Evolutionary conservation across 495 filamentous ascomycete species (phyloP).

Genomic region (Filosporella fistucella): DNA sequence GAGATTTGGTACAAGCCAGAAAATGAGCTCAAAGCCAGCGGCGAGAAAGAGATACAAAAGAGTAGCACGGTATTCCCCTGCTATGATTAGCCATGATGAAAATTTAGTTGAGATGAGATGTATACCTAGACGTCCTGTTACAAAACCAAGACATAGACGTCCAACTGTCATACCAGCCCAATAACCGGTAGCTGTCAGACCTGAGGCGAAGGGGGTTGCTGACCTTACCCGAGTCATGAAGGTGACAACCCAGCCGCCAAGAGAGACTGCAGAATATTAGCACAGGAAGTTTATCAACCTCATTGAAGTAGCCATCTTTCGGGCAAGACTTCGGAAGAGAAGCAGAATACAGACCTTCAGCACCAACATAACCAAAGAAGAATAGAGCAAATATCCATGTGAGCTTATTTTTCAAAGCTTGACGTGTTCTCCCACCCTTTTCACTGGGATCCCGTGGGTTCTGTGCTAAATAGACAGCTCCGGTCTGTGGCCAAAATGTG

Average conservation of each 20-base stretch:
- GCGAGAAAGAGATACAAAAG: conserved; percentile 55
- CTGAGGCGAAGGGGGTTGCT: conserved; percentile 62
- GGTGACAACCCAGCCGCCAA: conserved; percentile 84
- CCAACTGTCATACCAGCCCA: conserved; percentile 81
- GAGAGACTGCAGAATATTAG: no score
- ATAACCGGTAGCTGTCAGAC: conserved; percentile 76
- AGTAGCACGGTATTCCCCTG: conserved; percentile 59
- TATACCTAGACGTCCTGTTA: conserved; percentile 63
- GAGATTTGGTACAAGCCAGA: conserved; percentile 79
- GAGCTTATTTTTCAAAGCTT: conserved; percentile 51
- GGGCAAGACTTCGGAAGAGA: not conserved
- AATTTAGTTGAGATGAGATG: no score
- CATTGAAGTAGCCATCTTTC: no score
- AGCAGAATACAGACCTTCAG: conserved; percentile 42
- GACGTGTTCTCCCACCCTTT: conserved; percentile 35
- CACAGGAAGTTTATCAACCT: no score
- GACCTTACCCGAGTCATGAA: conserved; percentile 75
- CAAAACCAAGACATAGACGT: conserved; percentile 62
- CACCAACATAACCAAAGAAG: conserved; percentile 73
- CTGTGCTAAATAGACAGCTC: conserved; percentile 51
- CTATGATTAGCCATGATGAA: no score
- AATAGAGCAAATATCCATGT: conserved; percentile 77
- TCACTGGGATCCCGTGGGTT: conserved; percentile 32
- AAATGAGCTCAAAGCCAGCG: conserved; percentile 67
- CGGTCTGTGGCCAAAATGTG: conserved; percentile 70